These are phyloP conservation scores for Oidiodendron maius DNA, from an alignment of 495 filamentous ascomycete species.

Conservation along the genomic window DNA sequence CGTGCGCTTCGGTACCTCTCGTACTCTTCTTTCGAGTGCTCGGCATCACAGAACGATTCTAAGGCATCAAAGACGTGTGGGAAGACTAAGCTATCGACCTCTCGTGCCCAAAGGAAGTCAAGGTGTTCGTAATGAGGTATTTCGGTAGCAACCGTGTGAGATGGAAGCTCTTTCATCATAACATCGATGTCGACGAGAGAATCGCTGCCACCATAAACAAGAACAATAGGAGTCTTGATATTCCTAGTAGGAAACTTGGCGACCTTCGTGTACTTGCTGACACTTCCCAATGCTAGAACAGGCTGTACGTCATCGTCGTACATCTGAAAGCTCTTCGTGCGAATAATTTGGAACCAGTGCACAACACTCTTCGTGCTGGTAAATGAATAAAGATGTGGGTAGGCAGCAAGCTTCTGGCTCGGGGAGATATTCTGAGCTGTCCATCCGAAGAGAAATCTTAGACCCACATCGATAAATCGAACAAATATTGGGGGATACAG, in stretches of 20 bases:
- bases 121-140: slow-evolving; percentile 92
- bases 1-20: slow-evolving; percentile 24
- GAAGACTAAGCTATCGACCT: slow-evolving; percentile 81
- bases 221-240: slow-evolving; percentile 90
- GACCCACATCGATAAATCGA: slow-evolving; percentile 75
- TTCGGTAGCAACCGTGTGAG: slow-evolving; percentile 73
- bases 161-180: slow-evolving; percentile 83
- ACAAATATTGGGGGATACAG: slow-evolving; percentile 93
- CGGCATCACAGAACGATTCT: slow-evolving; percentile 52
- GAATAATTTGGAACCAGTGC: slow-evolving; percentile 99
- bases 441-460: slow-evolving; percentile 87
- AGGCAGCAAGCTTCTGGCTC: slow-evolving; percentile 92
- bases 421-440: slow-evolving; percentile 75
- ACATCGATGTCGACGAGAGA: slow-evolving; percentile 91
- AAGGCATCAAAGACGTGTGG: slow-evolving; percentile 85
- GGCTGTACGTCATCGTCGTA: slow-evolving; percentile 87
- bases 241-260: slow-evolving; percentile 94
- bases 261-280: slow-evolving; percentile 65
- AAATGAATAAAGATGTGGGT: slow-evolving; percentile 92
- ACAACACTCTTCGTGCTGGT: slow-evolving; percentile 94
- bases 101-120: slow-evolving; percentile 91
- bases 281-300: slow-evolving; percentile 29
- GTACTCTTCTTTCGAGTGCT: slow-evolving; percentile 46
- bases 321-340: slow-evolving; percentile 93
- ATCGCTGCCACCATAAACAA: slow-evolving; percentile 89